Conservation (phyloP, 1,139 yeast species). For the Yamadazyma oceani region DNA sequence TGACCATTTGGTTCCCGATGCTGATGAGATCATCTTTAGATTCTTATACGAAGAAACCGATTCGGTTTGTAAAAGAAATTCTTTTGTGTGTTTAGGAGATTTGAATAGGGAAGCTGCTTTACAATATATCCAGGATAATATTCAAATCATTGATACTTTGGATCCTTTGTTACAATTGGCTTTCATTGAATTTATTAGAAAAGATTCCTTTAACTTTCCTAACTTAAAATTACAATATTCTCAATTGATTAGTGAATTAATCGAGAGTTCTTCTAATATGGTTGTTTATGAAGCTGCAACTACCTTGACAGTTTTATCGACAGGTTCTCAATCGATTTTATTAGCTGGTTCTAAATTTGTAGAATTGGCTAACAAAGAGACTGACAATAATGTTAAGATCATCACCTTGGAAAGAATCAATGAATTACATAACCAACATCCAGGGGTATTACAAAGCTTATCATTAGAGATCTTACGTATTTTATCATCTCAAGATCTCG, state of each 20-base stretch:
- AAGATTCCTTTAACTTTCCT: conserved; percentile 67
- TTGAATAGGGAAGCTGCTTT: conserved; percentile 85
- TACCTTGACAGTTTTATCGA: conserved; percentile 73
- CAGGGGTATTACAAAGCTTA: conserved; percentile 83
- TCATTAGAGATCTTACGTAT: conserved; percentile 86
- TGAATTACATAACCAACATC: conserved; percentile 70
- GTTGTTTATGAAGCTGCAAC: conserved; percentile 92
- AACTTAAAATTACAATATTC: conserved; percentile 71
- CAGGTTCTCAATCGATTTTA: conserved; percentile 64
- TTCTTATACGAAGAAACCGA: conserved; percentile 84
- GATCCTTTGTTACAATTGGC: conserved; percentile 89
- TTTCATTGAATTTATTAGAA: conserved; percentile 87
- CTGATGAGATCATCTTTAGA: conserved; percentile 75
- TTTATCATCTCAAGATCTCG: conserved; percentile 83
- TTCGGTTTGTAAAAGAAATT: conserved; percentile 93
- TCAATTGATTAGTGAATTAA: conserved; percentile 67
- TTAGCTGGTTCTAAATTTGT: conserved; percentile 83
- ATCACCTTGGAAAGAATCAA: conserved; percentile 86
- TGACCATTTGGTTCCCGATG: conserved; percentile 90
- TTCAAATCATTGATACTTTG: conserved; percentile 59
- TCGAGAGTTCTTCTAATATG: conserved; percentile 70
- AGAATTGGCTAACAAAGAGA: conserved; percentile 85
- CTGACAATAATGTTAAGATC: conserved; percentile 91
- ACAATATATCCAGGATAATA: conserved; percentile 73
- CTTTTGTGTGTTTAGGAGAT: conserved; percentile 83